These are phyloP conservation scores for Chaetomium globosum DNA, from an alignment of 2,329 filamentous ascomycete species.

Conservation along the genomic window DNA sequence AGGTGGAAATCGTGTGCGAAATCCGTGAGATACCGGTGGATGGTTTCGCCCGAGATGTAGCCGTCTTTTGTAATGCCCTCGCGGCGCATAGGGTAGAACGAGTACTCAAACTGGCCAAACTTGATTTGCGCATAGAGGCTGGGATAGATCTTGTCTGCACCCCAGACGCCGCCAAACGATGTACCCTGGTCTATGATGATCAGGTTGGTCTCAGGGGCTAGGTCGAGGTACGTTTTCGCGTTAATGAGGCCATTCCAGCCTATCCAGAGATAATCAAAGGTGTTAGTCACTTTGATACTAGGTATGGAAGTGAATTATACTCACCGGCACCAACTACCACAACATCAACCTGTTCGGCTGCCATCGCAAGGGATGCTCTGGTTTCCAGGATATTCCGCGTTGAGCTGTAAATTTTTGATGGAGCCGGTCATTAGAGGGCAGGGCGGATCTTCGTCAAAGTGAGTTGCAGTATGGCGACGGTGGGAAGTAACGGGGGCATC, in stretches of 20 bases:
- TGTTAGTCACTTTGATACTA: background rate
- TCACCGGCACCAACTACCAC: background rate
- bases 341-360: background rate
- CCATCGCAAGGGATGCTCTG: background rate
- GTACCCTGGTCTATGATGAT: slow-evolving; percentile 3
- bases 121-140: slow-evolving; percentile 11
- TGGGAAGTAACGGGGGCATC: background rate
- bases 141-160: slow-evolving; percentile 7
- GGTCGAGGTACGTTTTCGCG: slow-evolving; percentile 11
- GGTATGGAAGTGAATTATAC: background rate
- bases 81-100: slow-evolving; percentile 9
- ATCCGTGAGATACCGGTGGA: slow-evolving; percentile 5
- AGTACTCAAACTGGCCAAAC: slow-evolving; percentile 5
- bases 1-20: background rate
- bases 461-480: background rate
- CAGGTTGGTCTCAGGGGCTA: background rate
- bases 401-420: background rate
- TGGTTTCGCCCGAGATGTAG: slow-evolving; percentile 8
- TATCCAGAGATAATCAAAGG: background rate
- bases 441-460: background rate
- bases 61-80: background rate
- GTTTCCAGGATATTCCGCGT: background rate
- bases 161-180: slow-evolving; percentile 4
- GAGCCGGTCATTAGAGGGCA: background rate
- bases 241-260: slow-evolving; percentile 10